A percentile compares a stretch with the other conserved stretches of the same genome.
These are phyloP conservation scores for Plasmodium sp. DNA, from an alignment of 169 alveolate genomes.

Conservation along the genomic window DNA sequence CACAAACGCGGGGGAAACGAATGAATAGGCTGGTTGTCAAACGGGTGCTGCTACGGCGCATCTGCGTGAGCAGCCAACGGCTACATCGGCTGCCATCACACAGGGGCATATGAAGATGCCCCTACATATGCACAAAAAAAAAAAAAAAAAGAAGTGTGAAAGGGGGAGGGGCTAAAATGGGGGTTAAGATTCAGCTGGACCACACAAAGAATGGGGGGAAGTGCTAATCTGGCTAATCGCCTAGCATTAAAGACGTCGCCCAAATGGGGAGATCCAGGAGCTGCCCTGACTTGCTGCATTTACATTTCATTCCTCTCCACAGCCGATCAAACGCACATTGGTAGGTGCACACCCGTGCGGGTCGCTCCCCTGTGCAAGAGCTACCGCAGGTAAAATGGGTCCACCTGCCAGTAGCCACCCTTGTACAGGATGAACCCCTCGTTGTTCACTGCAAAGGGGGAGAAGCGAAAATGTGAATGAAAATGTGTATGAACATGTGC, in stretches of 20 bases:
- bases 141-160: not conserved
- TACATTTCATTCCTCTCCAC: not conserved
- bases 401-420: conserved; percentile 71
- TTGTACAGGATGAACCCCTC: conserved; percentile 63
- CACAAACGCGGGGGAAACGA: not conserved
- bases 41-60: not conserved
- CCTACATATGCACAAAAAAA: not conserved
- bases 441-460: conserved; percentile 37
- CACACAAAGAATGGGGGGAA: not conserved
- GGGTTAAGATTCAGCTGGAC: not conserved
- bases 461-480: not conserved
- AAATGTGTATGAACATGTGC: not conserved
- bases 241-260: not conserved
- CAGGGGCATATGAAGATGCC: not conserved
- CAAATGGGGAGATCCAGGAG: not conserved
- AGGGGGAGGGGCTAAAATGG: not conserved
- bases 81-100: not conserved
- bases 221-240: not conserved
- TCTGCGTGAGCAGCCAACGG: not conserved
- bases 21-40: not conserved
- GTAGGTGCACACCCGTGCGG: not conserved
- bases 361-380: not conserved
- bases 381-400: conserved; percentile 25
- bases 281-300: not conserved
- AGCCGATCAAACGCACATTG: not conserved